These are phyloP conservation scores for Sphagnum fallax DNA, from an alignment of 228 moss, liverwort and hornwort species.

Conservation along the genomic window DNA sequence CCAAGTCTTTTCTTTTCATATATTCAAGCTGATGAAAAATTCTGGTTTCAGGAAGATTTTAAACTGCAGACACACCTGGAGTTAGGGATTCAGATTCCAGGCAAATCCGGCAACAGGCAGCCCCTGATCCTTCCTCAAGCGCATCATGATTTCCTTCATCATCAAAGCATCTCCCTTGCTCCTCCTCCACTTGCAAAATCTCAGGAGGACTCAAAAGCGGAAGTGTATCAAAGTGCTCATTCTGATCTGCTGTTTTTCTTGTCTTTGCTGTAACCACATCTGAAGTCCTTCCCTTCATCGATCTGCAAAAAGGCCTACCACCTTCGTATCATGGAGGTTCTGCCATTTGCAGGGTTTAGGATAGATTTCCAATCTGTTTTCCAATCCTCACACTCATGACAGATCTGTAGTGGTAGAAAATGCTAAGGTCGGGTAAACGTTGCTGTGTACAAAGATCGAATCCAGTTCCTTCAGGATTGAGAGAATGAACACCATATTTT, in stretches of 20 bases:
- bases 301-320: neutral
- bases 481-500: too few species aligned
- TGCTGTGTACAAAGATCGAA: too few species aligned
- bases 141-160: constrained; percentile 1
- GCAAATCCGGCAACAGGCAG: constrained; percentile 13
- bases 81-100: constrained; percentile 4
- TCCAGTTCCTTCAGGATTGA: too few species aligned
- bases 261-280: constrained; percentile 5
- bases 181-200: constrained; percentile 6
- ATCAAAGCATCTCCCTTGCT: neutral
- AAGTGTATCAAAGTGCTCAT: constrained; percentile 2
- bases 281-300: constrained; percentile 9
- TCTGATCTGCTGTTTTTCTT: neutral
- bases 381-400: too few species aligned
- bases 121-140: neutral
- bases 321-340: too few species aligned
- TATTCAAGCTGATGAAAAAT: too few species aligned
- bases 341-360: too few species aligned
- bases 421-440: too few species aligned
- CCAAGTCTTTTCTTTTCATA: too few species aligned
- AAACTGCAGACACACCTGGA: neutral
- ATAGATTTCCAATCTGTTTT: neutral
- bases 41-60: neutral
- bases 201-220: constrained; percentile 10
- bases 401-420: too few species aligned